These are phyloP conservation scores for Radiomyces spectabilis DNA, from an alignment of 192 early-diverging fungal species.

Conservation along the genomic window DNA sequence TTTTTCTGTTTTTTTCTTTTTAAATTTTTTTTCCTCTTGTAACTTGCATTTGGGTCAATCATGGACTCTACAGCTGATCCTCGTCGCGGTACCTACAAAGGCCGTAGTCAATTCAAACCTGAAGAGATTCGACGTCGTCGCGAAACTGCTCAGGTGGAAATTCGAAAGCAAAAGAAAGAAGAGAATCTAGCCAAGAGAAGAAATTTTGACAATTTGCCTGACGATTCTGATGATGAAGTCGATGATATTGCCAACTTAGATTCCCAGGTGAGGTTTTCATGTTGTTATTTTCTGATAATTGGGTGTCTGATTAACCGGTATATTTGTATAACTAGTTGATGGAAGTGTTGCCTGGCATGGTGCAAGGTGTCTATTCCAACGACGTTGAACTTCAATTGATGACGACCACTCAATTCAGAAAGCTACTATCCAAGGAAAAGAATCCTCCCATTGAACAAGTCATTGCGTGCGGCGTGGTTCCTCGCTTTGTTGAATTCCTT, in stretches of 20 bases:
- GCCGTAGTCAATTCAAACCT: constrained; percentile 74
- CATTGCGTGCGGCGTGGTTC: constrained; percentile 37
- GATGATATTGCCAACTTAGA: constrained; percentile 35
- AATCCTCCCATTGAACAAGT: constrained; percentile 47
- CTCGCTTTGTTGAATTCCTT: constrained; percentile 44
- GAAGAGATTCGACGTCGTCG: constrained; percentile 91
- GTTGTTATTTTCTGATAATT: background rate
- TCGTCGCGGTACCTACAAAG: constrained; percentile 77
- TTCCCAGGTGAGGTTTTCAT: constrained; percentile 42
- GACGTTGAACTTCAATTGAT: constrained; percentile 36
- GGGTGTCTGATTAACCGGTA: background rate
- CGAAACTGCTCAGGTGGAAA: constrained; percentile 88
- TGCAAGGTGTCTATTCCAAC: constrained; percentile 23
- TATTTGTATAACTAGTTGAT: constrained; percentile 43
- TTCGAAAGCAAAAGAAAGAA: constrained; percentile 93
- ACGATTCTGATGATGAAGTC: constrained; percentile 78
- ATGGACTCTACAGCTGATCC: constrained; percentile 50
- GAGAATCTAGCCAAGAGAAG: constrained; percentile 90
- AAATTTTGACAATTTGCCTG: constrained; percentile 63
- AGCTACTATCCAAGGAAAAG: constrained; percentile 39
- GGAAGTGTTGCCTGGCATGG: constrained; percentile 62
- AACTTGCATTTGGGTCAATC: no score
- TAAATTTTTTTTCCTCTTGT: no score
- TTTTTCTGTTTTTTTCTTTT: no score
- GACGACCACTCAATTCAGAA: constrained; percentile 36